Percentiles rank a stretch among this genome's conserved stretches.
Conservation (phyloP, 495 filamentous ascomycete genomes). For the Trichocladium uniseriatum region DNA sequence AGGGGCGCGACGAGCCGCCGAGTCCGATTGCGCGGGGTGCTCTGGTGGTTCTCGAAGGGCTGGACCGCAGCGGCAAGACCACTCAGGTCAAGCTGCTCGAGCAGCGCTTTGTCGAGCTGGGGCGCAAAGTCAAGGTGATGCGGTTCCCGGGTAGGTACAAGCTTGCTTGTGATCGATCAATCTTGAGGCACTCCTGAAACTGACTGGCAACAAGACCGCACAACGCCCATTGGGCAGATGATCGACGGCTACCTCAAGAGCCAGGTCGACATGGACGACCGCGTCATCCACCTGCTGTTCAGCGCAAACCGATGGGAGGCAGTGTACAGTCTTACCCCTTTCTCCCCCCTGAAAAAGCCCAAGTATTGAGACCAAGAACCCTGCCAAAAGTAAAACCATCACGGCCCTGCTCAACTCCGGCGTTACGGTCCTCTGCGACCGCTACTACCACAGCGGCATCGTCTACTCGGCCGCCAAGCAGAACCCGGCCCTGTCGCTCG, state of each 20-base stretch:
- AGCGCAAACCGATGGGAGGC: slow-evolving; percentile 94
- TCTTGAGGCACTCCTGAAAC: neutral
- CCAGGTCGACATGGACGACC: slow-evolving; percentile 70
- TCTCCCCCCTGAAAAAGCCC: neutral
- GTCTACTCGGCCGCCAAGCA: slow-evolving; percentile 93
- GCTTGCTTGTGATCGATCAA: neutral
- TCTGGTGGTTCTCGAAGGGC: slow-evolving; percentile 84
- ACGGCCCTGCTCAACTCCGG: slow-evolving; percentile 51
- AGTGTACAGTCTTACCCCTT: slow-evolving; percentile 36
- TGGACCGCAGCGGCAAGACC: slow-evolving; percentile 92
- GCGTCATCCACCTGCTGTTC: slow-evolving; percentile 90
- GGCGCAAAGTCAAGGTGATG: slow-evolving; percentile 60
- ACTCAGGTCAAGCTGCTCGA: slow-evolving; percentile 76
- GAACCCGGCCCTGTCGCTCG: slow-evolving; percentile 56
- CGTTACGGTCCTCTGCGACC: slow-evolving; percentile 72
- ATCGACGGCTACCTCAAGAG: slow-evolving; percentile 80
- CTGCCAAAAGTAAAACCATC: slow-evolving; percentile 44
- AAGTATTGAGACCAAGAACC: neutral
- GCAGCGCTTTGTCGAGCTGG: slow-evolving; percentile 49
- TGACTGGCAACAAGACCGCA: slow-evolving; percentile 52
- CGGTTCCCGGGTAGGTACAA: slow-evolving; percentile 70
- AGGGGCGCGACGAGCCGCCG: neutral
- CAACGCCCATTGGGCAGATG: slow-evolving; percentile 79
- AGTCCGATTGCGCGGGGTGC: slow-evolving; percentile 48
- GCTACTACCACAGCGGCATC: slow-evolving; percentile 88